phyloP scores from a whole-genome alignment of 108 stramenopile genomes.

The Epipyxis sp. region DNA sequence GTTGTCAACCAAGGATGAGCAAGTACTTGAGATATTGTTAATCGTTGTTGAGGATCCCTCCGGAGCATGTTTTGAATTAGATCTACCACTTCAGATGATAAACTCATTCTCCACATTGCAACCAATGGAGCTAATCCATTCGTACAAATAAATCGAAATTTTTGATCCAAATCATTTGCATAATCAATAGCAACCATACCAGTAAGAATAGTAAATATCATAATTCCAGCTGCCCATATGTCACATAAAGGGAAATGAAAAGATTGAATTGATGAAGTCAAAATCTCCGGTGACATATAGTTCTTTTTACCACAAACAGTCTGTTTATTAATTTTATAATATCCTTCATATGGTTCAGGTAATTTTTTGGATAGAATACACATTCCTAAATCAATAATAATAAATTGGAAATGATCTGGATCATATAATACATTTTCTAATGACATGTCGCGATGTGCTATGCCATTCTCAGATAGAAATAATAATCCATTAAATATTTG shows the following conservation, averaged over 20 bases:
- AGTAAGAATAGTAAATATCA: constrained; percentile 88
- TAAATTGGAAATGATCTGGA: constrained; percentile 15
- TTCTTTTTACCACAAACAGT: constrained; percentile 86
- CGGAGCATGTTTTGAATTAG: constrained; percentile 73
- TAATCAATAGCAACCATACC: constrained; percentile 84
- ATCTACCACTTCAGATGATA: constrained; percentile 42
- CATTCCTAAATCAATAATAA: constrained; percentile 37
- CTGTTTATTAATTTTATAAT: constrained; percentile 42
- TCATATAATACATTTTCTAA: constrained; percentile 31
- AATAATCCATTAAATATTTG: background rate
- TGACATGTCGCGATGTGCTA: constrained; percentile 48
- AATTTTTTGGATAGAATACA: constrained; percentile 76
- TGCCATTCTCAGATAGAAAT: constrained; percentile 40
- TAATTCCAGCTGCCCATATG: constrained; percentile 87
- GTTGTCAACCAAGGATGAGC: constrained; percentile 56
- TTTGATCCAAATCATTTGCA: constrained; percentile 65
- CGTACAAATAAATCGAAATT: constrained; percentile 70
- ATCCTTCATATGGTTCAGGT: constrained; percentile 59
- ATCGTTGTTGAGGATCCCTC: constrained; percentile 62
- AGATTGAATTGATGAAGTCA: constrained; percentile 49
- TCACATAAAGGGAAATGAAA: constrained; percentile 90
- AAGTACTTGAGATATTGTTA: constrained; percentile 65
- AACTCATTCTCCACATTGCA: constrained; percentile 61
- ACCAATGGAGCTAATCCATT: constrained; percentile 68
- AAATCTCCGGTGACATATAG: constrained; percentile 91